Evolutionary conservation across 495 filamentous ascomycete genomes (phyloP), one percentile per base, ranked within the genome.

Genomic region (Alectoria sarmentosa): DNA sequence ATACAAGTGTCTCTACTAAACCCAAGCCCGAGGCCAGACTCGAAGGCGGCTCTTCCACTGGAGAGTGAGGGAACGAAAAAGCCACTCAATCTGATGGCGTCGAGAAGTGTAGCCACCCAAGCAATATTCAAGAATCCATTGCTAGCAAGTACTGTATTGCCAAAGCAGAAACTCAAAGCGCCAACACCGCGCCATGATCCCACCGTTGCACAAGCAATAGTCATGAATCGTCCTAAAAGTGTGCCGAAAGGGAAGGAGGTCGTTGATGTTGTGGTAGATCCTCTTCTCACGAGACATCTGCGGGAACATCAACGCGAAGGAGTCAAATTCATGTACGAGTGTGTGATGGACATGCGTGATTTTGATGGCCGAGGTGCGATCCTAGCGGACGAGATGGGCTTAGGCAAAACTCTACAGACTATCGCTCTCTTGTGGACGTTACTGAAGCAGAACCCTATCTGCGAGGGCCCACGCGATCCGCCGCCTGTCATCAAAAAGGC

Each of bases 231-330:
- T 48, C 86, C 84, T 1, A 74, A 69, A 38, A 74, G 65, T 57
- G 78, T 79, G 30, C 84, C 85, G 0, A 82, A 80, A 44, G 88
- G 86, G 1, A 90, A 87, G 69, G 78, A 81, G 55, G 75, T 91
- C 54, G 89, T 93, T 0, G 89, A 92, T 73, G 89, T 93, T 4
- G 90, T 93, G 6, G 82, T 93, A 2, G 89, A 93, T 74, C 89
- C 89, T 15, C 72, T 88, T 36, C 73, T 93, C n/a, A 70, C 74
- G 0, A 83, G 84, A 66, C 81, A 86, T 66, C 75, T 93, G 19
- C 86, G 90, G 4, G 81, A 83, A 42, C 90, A 93, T 73, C 89
- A 93, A 73, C 82, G 88, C 5, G 87, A 90, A 67, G 89, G 89
- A 55, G 86, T 92, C 21, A 78, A 83, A 65, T 93, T 93, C 68